Evolutionary conservation across 257 asterid species (phyloP).

Genomic region (Salvia hispanica): DNA sequence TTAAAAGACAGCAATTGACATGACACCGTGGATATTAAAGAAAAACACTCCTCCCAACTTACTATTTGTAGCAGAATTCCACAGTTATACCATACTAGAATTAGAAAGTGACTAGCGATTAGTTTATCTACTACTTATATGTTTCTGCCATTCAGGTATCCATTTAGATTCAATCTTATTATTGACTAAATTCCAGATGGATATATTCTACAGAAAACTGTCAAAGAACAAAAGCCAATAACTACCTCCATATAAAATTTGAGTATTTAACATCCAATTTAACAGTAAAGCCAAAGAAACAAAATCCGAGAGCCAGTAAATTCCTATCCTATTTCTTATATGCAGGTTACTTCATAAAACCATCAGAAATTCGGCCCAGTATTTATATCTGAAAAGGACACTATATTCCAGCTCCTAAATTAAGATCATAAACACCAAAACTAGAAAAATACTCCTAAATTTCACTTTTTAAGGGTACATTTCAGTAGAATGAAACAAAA

Average conservation of each 20-base stretch:
- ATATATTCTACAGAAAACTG: background rate
- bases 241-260: conserved; percentile 5
- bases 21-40: background rate
- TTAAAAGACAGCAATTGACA: background rate
- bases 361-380: background rate
- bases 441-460: background rate
- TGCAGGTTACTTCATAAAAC: conserved; percentile 4
- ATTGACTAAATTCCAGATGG: background rate
- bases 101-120: conserved; percentile 21
- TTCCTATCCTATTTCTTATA: conserved; percentile 4
- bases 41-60: background rate
- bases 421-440: conserved; percentile 2
- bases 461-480: conserved; percentile 19
- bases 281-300: background rate
- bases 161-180: background rate
- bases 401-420: conserved; percentile 17
- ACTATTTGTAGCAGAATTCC: conserved; percentile 13
- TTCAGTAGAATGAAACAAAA: background rate
- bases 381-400: background rate
- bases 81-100: conserved; percentile 3
- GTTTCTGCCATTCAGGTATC: background rate
- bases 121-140: background rate
- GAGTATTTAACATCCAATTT: background rate
- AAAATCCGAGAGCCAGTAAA: background rate
- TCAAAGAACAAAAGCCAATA: conserved; percentile 10